Evolutionary conservation across 1,139 yeast genomes (phyloP), one percentile per base, ranked within the genome.

Genomic region (Suhomyces guaymorum): DNA sequence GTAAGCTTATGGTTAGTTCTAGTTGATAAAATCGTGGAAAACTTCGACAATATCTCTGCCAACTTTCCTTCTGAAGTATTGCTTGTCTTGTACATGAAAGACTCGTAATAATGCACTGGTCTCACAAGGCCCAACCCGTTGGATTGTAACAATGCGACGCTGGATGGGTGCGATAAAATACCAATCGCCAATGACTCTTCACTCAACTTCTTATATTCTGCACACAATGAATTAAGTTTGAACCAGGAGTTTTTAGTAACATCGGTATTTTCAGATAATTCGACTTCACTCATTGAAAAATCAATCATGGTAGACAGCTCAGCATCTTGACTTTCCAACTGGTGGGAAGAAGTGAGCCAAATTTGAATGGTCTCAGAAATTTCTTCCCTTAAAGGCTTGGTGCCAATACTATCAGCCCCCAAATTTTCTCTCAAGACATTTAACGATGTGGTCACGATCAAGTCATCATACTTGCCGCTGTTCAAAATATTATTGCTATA

Each of bases 201-300:
- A 24, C 78, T 67, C 33, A 71, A 70, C 35, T 73, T 79, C 41
- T 71, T 73, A 38, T 84, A 69, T 49, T 87, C 95, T 38, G 75
- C 79, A 52, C 90, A 82, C 22, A 83, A 60, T 3, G 82, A 67
- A 39, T 75, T 77, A 37, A 84, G 71, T 43, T 78, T 74, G 31
- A 69, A 61, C 88, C 90, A 82, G 15, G 30, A 35, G 2, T 44
- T 30, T 33, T 33, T 22, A 12, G 17, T 10, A 11, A 21, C 12
- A 26, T 18, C 21, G 10, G 11, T 13, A 9, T 15, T 7, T 13
- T 4, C 23, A 8, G 19, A 19, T 8, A 11, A 3, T 5, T 26
- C 17, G 13, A 20, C 8, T 11, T 25, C 24, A 13, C 25, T 28
- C 5, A 18, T 26, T 4, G 37, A 33, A n/a, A 14, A 20, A 8